phyloP scores from a whole-genome alignment of 257 asterid genomes.

The Gentiana straminea region DNA sequence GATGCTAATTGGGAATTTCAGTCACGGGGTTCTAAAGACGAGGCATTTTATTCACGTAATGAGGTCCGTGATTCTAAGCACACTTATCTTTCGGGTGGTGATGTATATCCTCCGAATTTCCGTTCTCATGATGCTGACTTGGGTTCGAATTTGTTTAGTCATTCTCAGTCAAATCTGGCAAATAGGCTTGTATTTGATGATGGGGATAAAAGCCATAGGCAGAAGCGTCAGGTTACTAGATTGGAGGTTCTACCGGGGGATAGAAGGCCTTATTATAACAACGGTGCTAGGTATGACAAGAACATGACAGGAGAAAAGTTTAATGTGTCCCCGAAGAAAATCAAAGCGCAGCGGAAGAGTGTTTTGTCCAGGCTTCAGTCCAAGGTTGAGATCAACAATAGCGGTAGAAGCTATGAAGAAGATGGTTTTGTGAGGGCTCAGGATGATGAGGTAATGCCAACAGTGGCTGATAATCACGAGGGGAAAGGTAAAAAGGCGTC shows the following conservation, averaged over 20 bases:
- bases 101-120: slow-evolving; percentile 1
- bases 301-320: slow-evolving; percentile 28
- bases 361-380: slow-evolving; percentile 39
- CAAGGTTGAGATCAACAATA: slow-evolving; percentile 21
- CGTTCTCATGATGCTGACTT: slow-evolving; percentile 10
- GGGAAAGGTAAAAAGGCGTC: slow-evolving; percentile 28
- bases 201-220: slow-evolving; percentile 12
- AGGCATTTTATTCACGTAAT: slow-evolving; percentile 1
- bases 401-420: slow-evolving; percentile 25
- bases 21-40: slow-evolving; percentile 13
- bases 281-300: slow-evolving; percentile 34
- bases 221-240: slow-evolving; percentile 24
- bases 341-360: slow-evolving; percentile 34
- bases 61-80: slow-evolving; percentile 6
- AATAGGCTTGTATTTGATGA: slow-evolving; percentile 15
- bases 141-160: slow-evolving; percentile 9
- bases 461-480: slow-evolving; percentile 18
- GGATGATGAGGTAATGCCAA: slow-evolving; percentile 13
- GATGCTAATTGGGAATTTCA: slow-evolving; percentile 6
- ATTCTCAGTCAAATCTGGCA: slow-evolving; percentile 5
- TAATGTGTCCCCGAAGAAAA: slow-evolving; percentile 34
- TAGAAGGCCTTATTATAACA: slow-evolving; percentile 11
- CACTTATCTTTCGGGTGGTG: slow-evolving; percentile 4
- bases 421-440: slow-evolving; percentile 13
- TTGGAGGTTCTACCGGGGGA: not conserved